phyloP scores from a whole-genome alignment of 306 rosid species.

The Macrotyloma uniflorum region DNA sequence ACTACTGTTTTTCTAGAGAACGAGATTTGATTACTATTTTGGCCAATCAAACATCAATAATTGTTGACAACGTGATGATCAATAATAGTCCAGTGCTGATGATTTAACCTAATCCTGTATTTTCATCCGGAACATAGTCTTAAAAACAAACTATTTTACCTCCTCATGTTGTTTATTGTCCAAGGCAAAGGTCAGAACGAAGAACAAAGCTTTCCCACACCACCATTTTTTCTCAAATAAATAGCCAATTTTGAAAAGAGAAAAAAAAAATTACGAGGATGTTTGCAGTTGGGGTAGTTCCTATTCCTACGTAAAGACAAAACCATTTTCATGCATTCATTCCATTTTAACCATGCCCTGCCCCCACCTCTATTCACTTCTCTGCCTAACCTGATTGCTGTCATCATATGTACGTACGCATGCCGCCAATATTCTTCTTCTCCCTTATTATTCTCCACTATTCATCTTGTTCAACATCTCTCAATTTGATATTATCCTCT shows the following conservation, averaged over 20 bases:
- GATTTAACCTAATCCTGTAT: neutral
- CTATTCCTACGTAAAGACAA: neutral
- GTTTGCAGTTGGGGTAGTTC: neutral
- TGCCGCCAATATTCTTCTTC: too few relatives aligned
- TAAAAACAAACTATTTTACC: neutral
- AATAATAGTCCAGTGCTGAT: neutral
- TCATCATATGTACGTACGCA: too few relatives aligned
- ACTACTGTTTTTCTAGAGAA: neutral
- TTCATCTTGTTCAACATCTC: too few relatives aligned
- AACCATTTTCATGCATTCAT: neutral
- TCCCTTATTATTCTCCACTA: too few relatives aligned
- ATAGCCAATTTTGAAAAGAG: neutral
- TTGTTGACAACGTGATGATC: slow-evolving; percentile 16
- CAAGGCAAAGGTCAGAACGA: neutral
- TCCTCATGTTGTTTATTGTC: neutral
- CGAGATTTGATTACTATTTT: neutral
- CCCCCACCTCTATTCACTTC: neutral
- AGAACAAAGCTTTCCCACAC: neutral
- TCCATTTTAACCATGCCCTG: neutral
- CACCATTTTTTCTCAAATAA: neutral
- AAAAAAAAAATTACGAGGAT: neutral
- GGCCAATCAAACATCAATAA: slow-evolving; percentile 18
- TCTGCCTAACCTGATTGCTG: neutral
- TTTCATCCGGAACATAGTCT: neutral
- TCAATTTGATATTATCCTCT: too few relatives aligned